phyloP scores from a whole-genome alignment of 2,329 filamentous ascomycete species.

The Phyllosticta citribraziliensis region DNA sequence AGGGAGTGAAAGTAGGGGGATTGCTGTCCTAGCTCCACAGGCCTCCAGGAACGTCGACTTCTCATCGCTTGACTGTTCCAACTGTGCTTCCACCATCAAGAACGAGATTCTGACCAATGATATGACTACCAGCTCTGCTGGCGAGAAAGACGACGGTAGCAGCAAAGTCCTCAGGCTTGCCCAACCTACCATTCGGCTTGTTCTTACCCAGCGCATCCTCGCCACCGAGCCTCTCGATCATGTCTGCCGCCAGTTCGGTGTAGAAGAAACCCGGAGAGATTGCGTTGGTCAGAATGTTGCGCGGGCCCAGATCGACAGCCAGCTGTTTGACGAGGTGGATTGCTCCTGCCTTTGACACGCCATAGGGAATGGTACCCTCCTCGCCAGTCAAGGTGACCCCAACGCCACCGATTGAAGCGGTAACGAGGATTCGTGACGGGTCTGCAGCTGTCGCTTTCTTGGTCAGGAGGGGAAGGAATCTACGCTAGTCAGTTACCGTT shows the following conservation, averaged over 20 bases:
- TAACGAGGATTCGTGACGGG: slow-evolving; percentile 29
- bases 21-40: neutral
- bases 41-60: neutral
- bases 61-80: neutral
- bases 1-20: neutral
- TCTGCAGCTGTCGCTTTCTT: slow-evolving; percentile 21
- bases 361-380: slow-evolving; percentile 31
- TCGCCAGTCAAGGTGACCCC: slow-evolving; percentile 29
- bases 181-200: slow-evolving; percentile 24
- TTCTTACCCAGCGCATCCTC: slow-evolving; percentile 30
- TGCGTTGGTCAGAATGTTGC: slow-evolving; percentile 30
- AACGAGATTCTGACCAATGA: neutral
- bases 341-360: slow-evolving; percentile 30
- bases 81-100: neutral
- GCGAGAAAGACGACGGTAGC: slow-evolving; percentile 26
- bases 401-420: slow-evolving; percentile 26
- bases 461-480: slow-evolving; percentile 27
- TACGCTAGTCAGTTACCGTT: slow-evolving; percentile 9
- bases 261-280: slow-evolving; percentile 32
- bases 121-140: neutral
- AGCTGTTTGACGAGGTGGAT: slow-evolving; percentile 30
- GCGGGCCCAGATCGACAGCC: slow-evolving; percentile 29
- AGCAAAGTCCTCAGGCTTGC: slow-evolving; percentile 27
- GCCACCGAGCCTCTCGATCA: slow-evolving; percentile 29
- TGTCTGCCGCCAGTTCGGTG: slow-evolving; percentile 26